Base-by-base conservation (phyloP, 2,329 filamentous ascomycete species). In the Camillea tinctor region DNA sequence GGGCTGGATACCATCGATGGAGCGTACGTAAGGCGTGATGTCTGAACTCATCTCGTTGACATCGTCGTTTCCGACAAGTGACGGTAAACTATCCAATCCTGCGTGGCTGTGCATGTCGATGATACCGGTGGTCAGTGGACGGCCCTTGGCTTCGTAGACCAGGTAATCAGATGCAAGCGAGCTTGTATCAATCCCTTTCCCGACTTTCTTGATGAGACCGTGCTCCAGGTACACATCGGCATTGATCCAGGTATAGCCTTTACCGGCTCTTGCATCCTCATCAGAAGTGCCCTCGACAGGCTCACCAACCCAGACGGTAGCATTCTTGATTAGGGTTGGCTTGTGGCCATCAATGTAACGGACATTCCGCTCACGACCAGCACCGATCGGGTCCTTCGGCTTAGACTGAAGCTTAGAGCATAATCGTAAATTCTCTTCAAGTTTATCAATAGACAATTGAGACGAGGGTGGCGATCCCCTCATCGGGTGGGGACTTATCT, bases 101-200 rank as follows among this genome's bases (percentile, higher is more conserved):
- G 86, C 81, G 69, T 91, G 88, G 36, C 82, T 86, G 73, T 91
- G 88, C 85, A 90, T 90, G 68, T 91, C 88, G 53, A 91, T 84
- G 66, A 91, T 86, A 17, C 88, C 88, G 7, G 81, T 80, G 0
- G 88, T 91, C 20, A 91, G 75, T 59, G 81, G 84, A 2, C 85
- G 81, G 1, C 88, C 87, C 23, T 79, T 71, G 4, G 85, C 87
- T 57, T 90, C 78, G 70, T 80, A 88, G 8, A 87, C 68, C 4
- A 82, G 63, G 0, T 77, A 79, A 53, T 83, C 77, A 2, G 79
- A 68, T 1, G 84, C 75, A 23, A 88, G 68, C 0, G 73, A 71
- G 2, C 36, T 58, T 7, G 55, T 50, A 36, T 72, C 66, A 48
- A 74, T 67, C 26, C 71, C 67, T 7, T 71, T 59, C 0, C 75